These are phyloP conservation scores for Corallochytrium limacisporum DNA, from an alignment of 78 protist genomes.

Conservation along the genomic window DNA sequence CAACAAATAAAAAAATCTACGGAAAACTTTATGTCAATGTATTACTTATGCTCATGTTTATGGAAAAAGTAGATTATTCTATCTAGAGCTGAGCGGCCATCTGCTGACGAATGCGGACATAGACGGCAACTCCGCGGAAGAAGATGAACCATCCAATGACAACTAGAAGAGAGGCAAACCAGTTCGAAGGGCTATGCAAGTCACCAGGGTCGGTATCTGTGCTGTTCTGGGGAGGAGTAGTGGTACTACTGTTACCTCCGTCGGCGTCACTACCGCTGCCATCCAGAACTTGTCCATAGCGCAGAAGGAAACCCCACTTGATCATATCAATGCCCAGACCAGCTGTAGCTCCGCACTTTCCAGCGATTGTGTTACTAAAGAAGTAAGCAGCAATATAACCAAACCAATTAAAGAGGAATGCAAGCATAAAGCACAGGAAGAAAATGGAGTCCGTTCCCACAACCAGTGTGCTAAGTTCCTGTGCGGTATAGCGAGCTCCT, in stretches of 20 bases:
- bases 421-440: no score
- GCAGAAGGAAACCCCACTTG: neutral
- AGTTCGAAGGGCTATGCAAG: neutral
- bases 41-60: no score
- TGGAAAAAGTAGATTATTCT: no score
- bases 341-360: slow-evolving; percentile 19
- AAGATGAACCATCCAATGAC: slow-evolving; percentile 25
- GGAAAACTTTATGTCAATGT: neutral
- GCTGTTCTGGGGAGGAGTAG: neutral
- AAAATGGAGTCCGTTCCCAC: no score
- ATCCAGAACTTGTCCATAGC: neutral
- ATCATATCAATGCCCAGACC: slow-evolving; percentile 17
- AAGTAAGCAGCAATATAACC: slow-evolving; percentile 5
- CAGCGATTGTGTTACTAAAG: slow-evolving; percentile 17
- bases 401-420: slow-evolving; percentile 19
- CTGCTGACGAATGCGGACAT: slow-evolving; percentile 2
- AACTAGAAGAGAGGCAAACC: slow-evolving; percentile 10
- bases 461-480: no score
- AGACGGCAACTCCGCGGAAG: slow-evolving; percentile 12
- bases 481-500: no score
- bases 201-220: neutral
- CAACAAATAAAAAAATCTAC: no score
- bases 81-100: neutral
- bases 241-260: neutral
- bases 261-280: neutral